Base-by-base conservation (phyloP, 2,329 filamentous ascomycete species). In the Calonectria pauciramosa region DNA sequence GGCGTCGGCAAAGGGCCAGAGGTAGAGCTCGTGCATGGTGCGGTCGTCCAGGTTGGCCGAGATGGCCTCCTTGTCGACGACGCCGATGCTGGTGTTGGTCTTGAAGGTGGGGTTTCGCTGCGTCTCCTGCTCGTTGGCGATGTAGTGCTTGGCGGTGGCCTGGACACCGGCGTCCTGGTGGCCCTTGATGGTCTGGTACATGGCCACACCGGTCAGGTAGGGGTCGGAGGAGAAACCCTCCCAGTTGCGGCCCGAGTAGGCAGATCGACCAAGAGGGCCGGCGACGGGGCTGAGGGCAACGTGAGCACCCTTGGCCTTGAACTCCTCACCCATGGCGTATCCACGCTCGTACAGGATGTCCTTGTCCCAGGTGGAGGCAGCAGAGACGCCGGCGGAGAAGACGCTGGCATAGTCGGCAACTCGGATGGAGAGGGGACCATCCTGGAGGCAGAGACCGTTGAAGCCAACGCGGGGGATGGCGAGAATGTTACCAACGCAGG, bases 221-320 rank as follows among this genome's bases (percentile, higher is more conserved):
- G 93, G 93, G 76, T 95, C 93, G 5, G 93, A 91, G 1, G 91
- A 90, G 86, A 87, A 88, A 9, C 86, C 87, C 83, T 92, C 91
- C 93, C 93, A 94, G 82, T 93, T 93, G 68, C 92, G 88, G 36
- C 94, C 94, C 1, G 82, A 82, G 75, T 84, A 86, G 47, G 84
- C 85, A 6, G 83, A 85, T 18, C 86, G 84, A 20, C 87, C 88
- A 20, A 89, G 83, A 23, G 88, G 86, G 2, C 86, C 86, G 18
- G 81, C 80, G 26, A 87, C 84, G 16, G 87, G 85, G 1, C 76
- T 80, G 32, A 96, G 88, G 77, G 92, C 90, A 34, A 95, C 87
- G 81, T 96, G 93, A 28, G 94, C 89, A 72, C 94, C 94, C 86
- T 96, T 96, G 76, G 85, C 92, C 78, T 89, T 91, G 82, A 94